phyloP scores from a whole-genome alignment of 768 basidiomycete genomes.

The Goffeauzyma gilvescens region DNA sequence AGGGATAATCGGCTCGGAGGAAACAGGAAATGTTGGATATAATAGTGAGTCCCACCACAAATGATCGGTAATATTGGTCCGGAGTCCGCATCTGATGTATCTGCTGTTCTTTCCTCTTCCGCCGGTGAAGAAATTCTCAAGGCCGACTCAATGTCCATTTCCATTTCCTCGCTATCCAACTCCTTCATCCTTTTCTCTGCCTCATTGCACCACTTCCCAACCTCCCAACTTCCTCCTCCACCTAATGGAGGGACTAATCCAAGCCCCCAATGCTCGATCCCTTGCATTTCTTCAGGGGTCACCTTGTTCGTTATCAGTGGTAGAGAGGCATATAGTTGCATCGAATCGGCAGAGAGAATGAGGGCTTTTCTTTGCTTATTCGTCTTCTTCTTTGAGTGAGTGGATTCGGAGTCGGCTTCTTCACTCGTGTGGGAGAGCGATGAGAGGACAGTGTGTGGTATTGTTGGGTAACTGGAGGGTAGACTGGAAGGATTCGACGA shows the following conservation, averaged over 20 bases:
- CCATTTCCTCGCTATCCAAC: too few relatives aligned
- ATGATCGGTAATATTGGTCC: constrained; percentile 63
- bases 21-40: constrained; percentile 89
- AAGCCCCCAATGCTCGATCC: constrained; percentile 76
- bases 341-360: constrained; percentile 87
- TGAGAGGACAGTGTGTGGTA: too few relatives aligned
- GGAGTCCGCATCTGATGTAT: too few relatives aligned
- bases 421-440: not conserved
- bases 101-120: not conserved
- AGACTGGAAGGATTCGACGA: constrained; percentile 73
- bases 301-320: constrained; percentile 91
- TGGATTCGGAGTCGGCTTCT: not conserved
- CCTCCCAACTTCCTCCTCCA: constrained; percentile 38
- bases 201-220: constrained; percentile 54
- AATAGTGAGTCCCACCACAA: constrained; percentile 91
- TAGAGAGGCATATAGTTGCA: constrained; percentile 87
- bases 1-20: constrained; percentile 35
- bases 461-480: constrained; percentile 42
- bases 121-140: too few relatives aligned
- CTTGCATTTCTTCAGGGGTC: constrained; percentile 51
- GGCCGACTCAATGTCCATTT: too few relatives aligned
- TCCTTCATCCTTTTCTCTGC: constrained; percentile 50
- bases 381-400: constrained; percentile 1
- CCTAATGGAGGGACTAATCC: constrained; percentile 58
- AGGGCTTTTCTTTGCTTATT: constrained; percentile 1